A percentile compares a stretch with the other conserved stretches of the same genome.
phyloP scores from a whole-genome alignment of 78 protist genomes.

The Neovahlkampfia damariscottae region DNA sequence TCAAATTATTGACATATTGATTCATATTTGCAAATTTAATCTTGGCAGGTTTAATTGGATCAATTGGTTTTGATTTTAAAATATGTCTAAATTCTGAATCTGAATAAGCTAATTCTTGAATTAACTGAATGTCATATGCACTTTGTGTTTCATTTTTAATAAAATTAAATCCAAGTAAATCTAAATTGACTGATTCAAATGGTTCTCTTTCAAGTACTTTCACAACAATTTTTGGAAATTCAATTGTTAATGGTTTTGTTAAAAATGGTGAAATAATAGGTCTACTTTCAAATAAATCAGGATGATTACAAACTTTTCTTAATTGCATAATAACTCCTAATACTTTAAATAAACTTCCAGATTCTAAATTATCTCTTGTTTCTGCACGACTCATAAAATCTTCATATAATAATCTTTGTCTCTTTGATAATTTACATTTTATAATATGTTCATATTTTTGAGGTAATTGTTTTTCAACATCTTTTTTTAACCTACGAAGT shows the following conservation, averaged over 20 bases:
- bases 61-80: too few species aligned
- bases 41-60: too few species aligned
- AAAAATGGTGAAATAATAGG: constrained; percentile 62
- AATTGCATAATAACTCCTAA: constrained; percentile 77
- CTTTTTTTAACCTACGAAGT: constrained; percentile 82
- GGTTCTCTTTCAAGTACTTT: too few species aligned
- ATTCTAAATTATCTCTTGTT: constrained; percentile 32
- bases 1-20: too few species aligned
- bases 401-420: constrained; percentile 61
- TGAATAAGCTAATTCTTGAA: too few species aligned
- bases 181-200: too few species aligned
- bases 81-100: too few species aligned
- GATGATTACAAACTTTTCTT: constrained; percentile 88
- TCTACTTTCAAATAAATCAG: constrained; percentile 71
- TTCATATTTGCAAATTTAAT: too few species aligned
- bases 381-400: constrained; percentile 52
- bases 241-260: too few species aligned
- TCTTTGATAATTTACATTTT: constrained; percentile 46
- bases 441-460: constrained; percentile 60
- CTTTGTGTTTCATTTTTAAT: too few species aligned
- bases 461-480: constrained; percentile 76
- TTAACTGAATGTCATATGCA: too few species aligned
- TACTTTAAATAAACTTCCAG: constrained; percentile 45
- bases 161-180: background rate
- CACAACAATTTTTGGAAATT: too few species aligned